Conservation (phyloP, 2,329 filamentous ascomycete species). For the Verticillium isaacii region DNA sequence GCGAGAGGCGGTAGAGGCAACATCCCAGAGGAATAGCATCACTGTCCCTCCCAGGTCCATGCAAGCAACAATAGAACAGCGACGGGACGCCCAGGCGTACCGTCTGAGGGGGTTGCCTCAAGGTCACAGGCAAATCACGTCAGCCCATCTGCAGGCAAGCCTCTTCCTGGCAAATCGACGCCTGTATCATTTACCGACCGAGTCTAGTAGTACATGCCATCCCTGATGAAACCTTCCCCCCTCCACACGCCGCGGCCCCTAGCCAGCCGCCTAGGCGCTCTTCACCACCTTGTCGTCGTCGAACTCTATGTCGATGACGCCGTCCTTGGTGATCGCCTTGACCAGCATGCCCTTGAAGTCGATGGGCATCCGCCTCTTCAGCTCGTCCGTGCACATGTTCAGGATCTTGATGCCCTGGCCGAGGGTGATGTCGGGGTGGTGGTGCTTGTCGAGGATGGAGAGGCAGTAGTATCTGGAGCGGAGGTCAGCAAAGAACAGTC, state of each 20-base stretch:
- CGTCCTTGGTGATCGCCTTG: conserved; percentile 93
- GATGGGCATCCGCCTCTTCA: conserved; percentile 93
- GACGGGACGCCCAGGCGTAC: too few relatives aligned
- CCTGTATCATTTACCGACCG: conserved; percentile 14
- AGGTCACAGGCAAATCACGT: not conserved
- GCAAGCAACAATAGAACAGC: too few relatives aligned
- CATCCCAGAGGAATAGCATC: too few relatives aligned
- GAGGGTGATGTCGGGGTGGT: conserved; percentile 87
- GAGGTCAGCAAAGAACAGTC: conserved; percentile 15
- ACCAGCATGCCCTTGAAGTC: conserved; percentile 98
- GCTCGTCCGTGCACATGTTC: conserved; percentile 91
- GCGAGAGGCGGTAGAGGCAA: too few relatives aligned
- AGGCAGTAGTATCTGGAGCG: conserved; percentile 86
- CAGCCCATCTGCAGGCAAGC: not conserved
- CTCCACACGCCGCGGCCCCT: not conserved
- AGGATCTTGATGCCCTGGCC: conserved; percentile 89
- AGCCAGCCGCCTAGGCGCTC: conserved; percentile 39
- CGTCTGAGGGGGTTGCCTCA: not conserved
- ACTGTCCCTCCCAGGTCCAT: too few relatives aligned
- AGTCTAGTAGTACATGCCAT: conserved; percentile 14
- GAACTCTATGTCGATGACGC: conserved; percentile 78
- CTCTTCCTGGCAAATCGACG: not conserved
- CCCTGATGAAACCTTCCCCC: conserved; percentile 9
- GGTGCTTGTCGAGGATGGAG: conserved; percentile 96
- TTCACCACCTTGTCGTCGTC: conserved; percentile 73